Evolutionary conservation across 495 filamentous ascomycete genomes (phyloP), one percentile per base, ranked within the genome.

Genomic region (Annulohypoxylon stygium): DNA sequence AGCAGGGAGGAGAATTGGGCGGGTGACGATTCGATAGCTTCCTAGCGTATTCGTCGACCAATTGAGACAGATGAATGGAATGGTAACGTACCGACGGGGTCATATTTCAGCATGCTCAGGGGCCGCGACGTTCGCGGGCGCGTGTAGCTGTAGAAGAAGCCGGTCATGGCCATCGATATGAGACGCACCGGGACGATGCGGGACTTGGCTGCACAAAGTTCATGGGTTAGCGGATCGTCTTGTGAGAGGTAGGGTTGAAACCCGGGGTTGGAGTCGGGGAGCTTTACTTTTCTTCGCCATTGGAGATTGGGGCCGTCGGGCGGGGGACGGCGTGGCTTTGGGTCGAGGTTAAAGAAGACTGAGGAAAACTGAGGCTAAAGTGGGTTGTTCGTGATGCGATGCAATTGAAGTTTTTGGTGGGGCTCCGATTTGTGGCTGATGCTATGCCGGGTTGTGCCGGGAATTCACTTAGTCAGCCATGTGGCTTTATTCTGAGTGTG

Each of bases 21-120:
- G 9, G 9, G 12, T 12, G 4, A 7, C 37, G 20, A 39, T 34
- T 58, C 33, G 54, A 58, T 8, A 36, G 14, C 4, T 39, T 16
- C 12, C 12, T 11, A n/a, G 43, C 43, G 6, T 3, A 7, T n/a
- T 12, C 43, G 11, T 51, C 18, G n/a, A 51, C 45, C 6, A 45
- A 45, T 14, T 16, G 14, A 11, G 4, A 11, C 41, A 23, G 33
- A 39, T 41, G 12, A 14, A 36, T 2, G 23, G 30, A 51, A 51
- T 2, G 23, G 33, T 18, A 45, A 85, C 93, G 82, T 93, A 92
- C 97, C 93, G 76, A 99, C 93, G 66, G 97, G 97, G 83, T 99
- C 97, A 81, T 99, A 98, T 84, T 99, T 99, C 72, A 98, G 86
- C 94, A 98, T 97, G 83, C 92, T 95, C 81, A 98, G 87, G 41